A percentile compares a stretch with the other conserved stretches of the same genome.
These are phyloP conservation scores for Tranzscheliella williamsii DNA, from an alignment of 1,284 basidiomycete genomes.

Conservation along the genomic window DNA sequence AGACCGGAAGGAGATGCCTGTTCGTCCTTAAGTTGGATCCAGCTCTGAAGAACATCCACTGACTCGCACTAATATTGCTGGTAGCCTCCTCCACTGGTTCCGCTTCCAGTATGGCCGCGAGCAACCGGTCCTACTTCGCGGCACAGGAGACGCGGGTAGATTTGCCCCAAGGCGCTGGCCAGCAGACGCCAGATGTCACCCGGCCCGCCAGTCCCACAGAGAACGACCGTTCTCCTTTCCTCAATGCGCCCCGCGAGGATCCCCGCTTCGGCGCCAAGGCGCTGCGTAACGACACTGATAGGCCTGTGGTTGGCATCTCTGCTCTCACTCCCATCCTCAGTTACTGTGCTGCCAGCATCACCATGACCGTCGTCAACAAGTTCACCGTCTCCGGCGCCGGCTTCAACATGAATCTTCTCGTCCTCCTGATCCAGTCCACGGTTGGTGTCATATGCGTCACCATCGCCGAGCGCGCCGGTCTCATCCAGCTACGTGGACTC, in stretches of 20 bases:
- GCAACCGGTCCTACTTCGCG: conserved; percentile 41
- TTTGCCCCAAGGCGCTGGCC: conserved; percentile 17
- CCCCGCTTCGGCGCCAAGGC: conserved; percentile 38
- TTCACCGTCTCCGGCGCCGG: conserved; percentile 90
- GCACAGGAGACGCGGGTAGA: conserved; percentile 35
- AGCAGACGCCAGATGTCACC: conserved; percentile 29
- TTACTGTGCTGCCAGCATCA: conserved; percentile 90
- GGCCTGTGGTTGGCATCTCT: conserved; percentile 25
- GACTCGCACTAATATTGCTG: no score
- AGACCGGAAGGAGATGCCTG: no score
- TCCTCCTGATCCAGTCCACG: conserved; percentile 84
- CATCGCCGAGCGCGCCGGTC: conserved; percentile 73
- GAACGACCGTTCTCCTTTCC: conserved; percentile 36
- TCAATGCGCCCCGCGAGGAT: conserved; percentile 27
- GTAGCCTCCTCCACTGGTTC: no score
- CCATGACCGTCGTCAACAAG: conserved; percentile 99
- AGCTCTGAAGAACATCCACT: no score
- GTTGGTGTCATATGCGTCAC: conserved; percentile 76
- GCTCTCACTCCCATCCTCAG: conserved; percentile 77
- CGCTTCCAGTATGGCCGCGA: conserved; percentile 25
- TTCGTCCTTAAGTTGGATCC: no score
- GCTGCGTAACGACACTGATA: conserved; percentile 11
- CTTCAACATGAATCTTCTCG: conserved; percentile 96
- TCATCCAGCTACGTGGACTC: conserved; percentile 87
- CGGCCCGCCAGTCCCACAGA: conserved; percentile 39